These are phyloP conservation scores for Emmonsiellopsis sp. DNA, from an alignment of 2,329 filamentous ascomycete species.

Conservation along the genomic window DNA sequence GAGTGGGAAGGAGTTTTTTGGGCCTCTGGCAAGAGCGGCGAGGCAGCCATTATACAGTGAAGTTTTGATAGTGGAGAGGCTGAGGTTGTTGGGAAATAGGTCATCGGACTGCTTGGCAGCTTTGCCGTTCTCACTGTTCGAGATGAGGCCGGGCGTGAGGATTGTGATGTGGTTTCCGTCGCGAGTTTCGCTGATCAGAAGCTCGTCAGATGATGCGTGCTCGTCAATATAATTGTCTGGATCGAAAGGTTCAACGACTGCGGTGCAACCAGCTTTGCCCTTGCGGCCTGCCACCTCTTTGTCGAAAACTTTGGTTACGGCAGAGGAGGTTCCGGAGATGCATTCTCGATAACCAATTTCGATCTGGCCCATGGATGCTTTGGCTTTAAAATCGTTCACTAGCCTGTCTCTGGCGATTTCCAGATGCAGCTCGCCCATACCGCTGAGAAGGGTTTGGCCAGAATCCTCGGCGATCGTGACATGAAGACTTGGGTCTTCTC, in stretches of 20 bases:
- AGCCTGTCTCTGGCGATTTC: conserved; percentile 87
- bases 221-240: neutral
- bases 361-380: conserved; percentile 75
- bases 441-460: conserved; percentile 84
- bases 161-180: conserved; percentile 66
- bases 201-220: conserved; percentile 14
- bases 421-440: conserved; percentile 93
- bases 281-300: conserved; percentile 70
- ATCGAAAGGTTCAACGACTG: conserved; percentile 52
- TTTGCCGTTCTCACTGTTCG: conserved; percentile 28
- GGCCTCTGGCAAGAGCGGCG: conserved; percentile 76
- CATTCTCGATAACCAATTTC: conserved; percentile 94
- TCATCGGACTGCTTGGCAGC: conserved; percentile 3
- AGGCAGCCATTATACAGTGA: conserved; percentile 68
- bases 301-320: conserved; percentile 61
- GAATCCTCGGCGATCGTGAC: conserved; percentile 80
- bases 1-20: conserved; percentile 68
- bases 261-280: conserved; percentile 69
- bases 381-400: conserved; percentile 80
- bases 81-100: conserved; percentile 40
- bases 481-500: conserved; percentile 87
- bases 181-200: conserved; percentile 35
- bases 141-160: conserved; percentile 40
- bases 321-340: conserved; percentile 49
- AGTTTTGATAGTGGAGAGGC: conserved; percentile 40